phyloP scores from a whole-genome alignment of 805 yeast genomes.

The Lachancea fermentati region DNA sequence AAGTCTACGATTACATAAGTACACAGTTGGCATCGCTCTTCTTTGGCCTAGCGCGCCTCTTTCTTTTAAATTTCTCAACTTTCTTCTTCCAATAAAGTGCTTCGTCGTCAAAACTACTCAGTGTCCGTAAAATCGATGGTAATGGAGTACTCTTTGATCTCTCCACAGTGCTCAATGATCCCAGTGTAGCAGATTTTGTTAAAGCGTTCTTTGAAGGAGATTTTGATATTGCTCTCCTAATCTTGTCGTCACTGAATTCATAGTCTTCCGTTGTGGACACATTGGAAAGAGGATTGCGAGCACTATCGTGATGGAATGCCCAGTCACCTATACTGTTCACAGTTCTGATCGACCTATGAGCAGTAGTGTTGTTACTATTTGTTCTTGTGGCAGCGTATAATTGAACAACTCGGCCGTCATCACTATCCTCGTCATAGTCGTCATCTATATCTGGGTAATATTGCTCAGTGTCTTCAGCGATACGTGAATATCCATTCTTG shows the following conservation, averaged over 20 bases:
- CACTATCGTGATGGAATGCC: constrained; percentile 14
- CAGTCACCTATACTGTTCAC: constrained; percentile 30
- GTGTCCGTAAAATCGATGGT: constrained; percentile 15
- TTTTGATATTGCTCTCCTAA: constrained; percentile 5
- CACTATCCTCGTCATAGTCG: constrained; percentile 26
- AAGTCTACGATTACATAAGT: constrained; percentile 12
- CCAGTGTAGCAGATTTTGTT: constrained; percentile 16
- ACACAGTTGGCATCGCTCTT: constrained; percentile 12
- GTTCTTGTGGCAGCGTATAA: constrained; percentile 23
- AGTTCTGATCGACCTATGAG: constrained; percentile 28
- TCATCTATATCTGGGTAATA: constrained; percentile 9
- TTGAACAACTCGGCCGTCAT: constrained; percentile 17
- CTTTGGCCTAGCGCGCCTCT: constrained; percentile 5
- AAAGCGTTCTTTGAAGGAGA: constrained; percentile 11
- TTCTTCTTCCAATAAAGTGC: constrained; percentile 20
- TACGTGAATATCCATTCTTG: constrained; percentile 1
- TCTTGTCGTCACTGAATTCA: background rate
- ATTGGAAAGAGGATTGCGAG: constrained; percentile 2
- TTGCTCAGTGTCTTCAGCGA: constrained; percentile 13
- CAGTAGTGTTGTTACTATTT: constrained; percentile 23
- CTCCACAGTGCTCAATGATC: constrained; percentile 22
- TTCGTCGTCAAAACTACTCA: constrained; percentile 17
- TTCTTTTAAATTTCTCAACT: constrained; percentile 16
- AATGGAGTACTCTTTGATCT: constrained; percentile 29
- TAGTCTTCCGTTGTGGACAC: constrained; percentile 1